Percentiles rank a stretch among this genome's conserved stretches.
Conservation (phyloP, 2,329 filamentous ascomycete species). For the Colletotrichum simmondsii region DNA sequence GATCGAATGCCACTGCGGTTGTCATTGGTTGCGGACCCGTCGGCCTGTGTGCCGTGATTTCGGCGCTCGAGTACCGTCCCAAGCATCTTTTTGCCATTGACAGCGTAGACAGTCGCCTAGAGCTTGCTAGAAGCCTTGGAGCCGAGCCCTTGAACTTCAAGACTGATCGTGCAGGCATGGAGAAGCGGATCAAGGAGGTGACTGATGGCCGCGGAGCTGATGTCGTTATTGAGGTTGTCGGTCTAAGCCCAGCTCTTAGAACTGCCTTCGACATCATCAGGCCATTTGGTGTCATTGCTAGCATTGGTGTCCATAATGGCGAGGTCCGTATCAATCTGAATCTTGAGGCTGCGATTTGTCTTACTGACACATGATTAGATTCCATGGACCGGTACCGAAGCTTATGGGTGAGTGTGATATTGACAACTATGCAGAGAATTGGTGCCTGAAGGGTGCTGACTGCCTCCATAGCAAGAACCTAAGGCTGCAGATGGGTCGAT, state of each 20-base stretch:
- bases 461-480: constrained; percentile 70
- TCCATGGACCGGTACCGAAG: constrained; percentile 73
- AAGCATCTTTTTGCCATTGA: constrained; percentile 84
- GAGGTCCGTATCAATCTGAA: constrained; percentile 61
- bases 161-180: constrained; percentile 72
- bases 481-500: constrained; percentile 79
- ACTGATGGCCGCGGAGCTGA: constrained; percentile 87
- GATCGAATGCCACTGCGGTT: constrained; percentile 76
- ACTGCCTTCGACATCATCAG: constrained; percentile 78
- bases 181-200: constrained; percentile 76
- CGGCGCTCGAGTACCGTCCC: constrained; percentile 79
- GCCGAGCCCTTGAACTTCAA: constrained; percentile 87
- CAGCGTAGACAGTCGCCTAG: constrained; percentile 78
- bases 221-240: constrained; percentile 83
- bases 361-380: constrained; percentile 55
- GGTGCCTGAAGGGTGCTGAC: neutral
- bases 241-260: constrained; percentile 73
- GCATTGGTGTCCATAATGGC: constrained; percentile 80
- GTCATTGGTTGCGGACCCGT: constrained; percentile 88
- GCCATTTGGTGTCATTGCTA: constrained; percentile 79
- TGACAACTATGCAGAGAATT: neutral
- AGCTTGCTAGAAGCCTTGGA: constrained; percentile 77
- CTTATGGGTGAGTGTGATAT: constrained; percentile 58
- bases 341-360: neutral
- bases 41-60: constrained; percentile 84